Base-by-base conservation (phyloP, 768 basidiomycete genomes). In the Termitomyces sp. region DNA sequence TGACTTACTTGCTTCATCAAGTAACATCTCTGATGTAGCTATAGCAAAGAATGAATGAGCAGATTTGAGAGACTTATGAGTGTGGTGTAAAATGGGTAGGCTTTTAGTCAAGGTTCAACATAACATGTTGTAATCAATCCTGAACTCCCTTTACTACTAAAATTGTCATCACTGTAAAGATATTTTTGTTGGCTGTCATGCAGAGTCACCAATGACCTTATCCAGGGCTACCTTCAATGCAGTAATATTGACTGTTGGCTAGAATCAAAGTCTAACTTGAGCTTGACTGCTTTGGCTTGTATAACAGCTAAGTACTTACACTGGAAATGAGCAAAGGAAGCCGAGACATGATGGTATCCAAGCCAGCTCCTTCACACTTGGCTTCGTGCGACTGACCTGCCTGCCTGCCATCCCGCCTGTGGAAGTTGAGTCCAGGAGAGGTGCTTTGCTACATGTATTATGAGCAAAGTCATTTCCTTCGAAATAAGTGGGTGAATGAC, bases 321-420 rank as follows among this genome's bases (percentile, higher is more conserved):
- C 58, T 41, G 1, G 54, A 18, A 14, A 56, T 7, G n/a, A 46
- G 54, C 13, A 38, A 43, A 14, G 44, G 57, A 1, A 61, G 30
- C 26, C 36, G 54, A 20, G 60, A 58, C 45, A 61, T 52, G 11
- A 61, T 48, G 16, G 24, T 58, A 22, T 54, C 49, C 24, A 61
- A 10, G 11, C 50, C 32, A n/a, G 54, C 30, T 13, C 60, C 60
- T 48, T 61, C 60, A n/a, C 60, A 61, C 3, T 46, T 47, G 20
- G 32, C 33, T 32, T 35, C n/a, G 9, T 40, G 54, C 20, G 41
- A 24, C 40, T 54, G 38, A 10, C 22, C 13, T 22, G 26, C 48
- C 3, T 20, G 32, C 9, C 10, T 28, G n/a, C 4, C 53, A 48
- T 61, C 56, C 5, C 56, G 38, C 46, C 20, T 57, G 26, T 49